Conservation (phyloP, 352 stramenopile species). For the Globisporangium alternatum region DNA sequence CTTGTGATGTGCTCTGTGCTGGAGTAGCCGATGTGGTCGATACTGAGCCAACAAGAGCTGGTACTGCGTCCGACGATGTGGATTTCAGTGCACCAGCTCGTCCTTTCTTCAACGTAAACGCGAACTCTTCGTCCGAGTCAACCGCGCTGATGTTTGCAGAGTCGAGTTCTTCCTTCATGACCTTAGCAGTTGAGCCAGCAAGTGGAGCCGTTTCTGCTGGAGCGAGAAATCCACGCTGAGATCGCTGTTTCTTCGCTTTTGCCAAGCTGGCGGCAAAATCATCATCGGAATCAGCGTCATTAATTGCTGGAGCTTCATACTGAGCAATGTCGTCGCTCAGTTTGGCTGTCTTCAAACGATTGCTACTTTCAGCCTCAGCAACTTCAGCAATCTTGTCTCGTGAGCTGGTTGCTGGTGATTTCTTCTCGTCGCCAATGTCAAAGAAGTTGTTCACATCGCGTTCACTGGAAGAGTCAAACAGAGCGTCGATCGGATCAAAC, state of each 20-base stretch:
- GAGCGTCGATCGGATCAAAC: slow-evolving; percentile 59
- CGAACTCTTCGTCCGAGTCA: slow-evolving; percentile 12
- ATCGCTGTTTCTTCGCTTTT: slow-evolving; percentile 5
- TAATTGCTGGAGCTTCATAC: not conserved
- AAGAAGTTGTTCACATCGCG: slow-evolving; percentile 38
- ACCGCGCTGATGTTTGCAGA: not conserved
- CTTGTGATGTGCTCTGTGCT: not conserved
- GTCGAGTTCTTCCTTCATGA: not conserved
- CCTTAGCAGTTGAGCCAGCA: not conserved
- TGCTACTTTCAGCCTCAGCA: not conserved
- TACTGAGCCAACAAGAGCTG: not conserved
- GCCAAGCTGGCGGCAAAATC: slow-evolving; percentile 40
- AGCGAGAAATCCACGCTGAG: not conserved
- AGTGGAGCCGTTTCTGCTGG: not conserved
- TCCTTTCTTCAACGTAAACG: slow-evolving; percentile 6
- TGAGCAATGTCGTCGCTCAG: not conserved
- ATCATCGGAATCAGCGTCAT: slow-evolving; percentile 31
- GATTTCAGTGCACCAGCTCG: not conserved
- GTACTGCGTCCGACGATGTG: not conserved
- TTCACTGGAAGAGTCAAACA: slow-evolving; percentile 58
- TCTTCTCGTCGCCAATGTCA: slow-evolving; percentile 11
- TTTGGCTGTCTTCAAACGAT: not conserved
- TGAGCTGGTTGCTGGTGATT: not conserved
- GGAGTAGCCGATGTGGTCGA: not conserved
- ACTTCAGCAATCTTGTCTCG: not conserved